Evolutionary conservation across 2,329 filamentous ascomycete genomes (phyloP), one percentile per base, ranked within the genome.

Genomic region (Aspergillus viridinutans): DNA sequence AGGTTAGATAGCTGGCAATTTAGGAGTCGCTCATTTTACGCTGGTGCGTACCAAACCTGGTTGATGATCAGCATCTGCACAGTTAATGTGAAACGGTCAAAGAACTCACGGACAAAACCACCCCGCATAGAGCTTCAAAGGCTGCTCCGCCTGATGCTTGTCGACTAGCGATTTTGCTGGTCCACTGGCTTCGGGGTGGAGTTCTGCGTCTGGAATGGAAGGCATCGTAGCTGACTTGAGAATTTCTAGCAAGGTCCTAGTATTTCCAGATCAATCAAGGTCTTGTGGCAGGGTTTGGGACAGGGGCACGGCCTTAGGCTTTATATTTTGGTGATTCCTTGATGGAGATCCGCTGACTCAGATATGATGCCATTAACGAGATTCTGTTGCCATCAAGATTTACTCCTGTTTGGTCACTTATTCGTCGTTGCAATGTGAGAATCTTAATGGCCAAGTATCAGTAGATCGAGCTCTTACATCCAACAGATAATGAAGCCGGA

Each of bases 61-160:
- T 25, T 66, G 10, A 29, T 43, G 49, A 23, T 35, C 14, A 14
- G 32, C 32, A 14, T 38, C 32, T 6, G 43, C 62, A 35, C 21
- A 25, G 17, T 53, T 61, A 43, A 20, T 6, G 26, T 42, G 17
- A 21, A 25, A 40, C n/a, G 32, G n/a, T 28, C 26, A 20, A 63
- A 58, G 60, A 59, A 69, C 70, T 43, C 65, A 75, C 68, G 82
- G 81, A 66, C 81, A 93, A 78, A 90, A 91, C 88, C 88, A 92
- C 61, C 85, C 86, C 14, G 84, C 84, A 72, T 90, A 91, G 12
- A 91, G 78, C 70, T 88, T 89, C 57, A 76, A 59, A 3, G 72
- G 72, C 54, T 74, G 66, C 49, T 75, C 69, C 26, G 62, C 59
- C 38, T 58, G 59, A 52, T 76, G 73, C 40, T 63, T 61, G 21